Percentiles rank a stretch among this genome's conserved stretches.
phyloP scores from a whole-genome alignment of 1,139 yeast species.

The Geotrichum klebahnii region DNA sequence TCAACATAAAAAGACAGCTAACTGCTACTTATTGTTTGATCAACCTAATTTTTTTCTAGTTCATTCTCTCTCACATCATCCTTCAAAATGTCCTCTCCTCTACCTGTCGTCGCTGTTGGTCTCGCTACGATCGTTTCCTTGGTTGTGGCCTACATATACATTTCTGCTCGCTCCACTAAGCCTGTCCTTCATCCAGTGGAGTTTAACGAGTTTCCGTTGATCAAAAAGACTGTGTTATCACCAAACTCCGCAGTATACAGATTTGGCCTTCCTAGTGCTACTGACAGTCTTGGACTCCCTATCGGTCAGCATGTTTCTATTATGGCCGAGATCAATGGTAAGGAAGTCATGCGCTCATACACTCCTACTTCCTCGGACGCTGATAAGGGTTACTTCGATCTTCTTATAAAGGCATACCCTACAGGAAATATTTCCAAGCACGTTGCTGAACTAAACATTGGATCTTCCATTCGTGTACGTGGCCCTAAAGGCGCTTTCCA shows the following conservation, averaged over 20 bases:
- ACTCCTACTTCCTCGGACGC: constrained; percentile 85
- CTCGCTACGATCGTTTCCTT: constrained; percentile 6
- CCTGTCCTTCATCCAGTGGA: constrained; percentile 58
- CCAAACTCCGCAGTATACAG: constrained; percentile 79
- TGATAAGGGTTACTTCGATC: constrained; percentile 75
- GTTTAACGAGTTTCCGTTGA: constrained; percentile 73
- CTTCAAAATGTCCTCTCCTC: background rate
- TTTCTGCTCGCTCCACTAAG: constrained; percentile 23
- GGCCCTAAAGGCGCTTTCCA: constrained; percentile 91
- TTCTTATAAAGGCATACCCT: constrained; percentile 81
- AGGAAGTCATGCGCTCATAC: constrained; percentile 79
- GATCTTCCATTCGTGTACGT: constrained; percentile 63
- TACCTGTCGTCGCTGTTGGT: constrained; percentile 16
- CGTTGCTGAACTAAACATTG: constrained; percentile 61
- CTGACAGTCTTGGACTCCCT: constrained; percentile 78
- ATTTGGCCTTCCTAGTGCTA: constrained; percentile 69
- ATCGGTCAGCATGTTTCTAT: constrained; percentile 77
- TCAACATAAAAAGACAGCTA: too few relatives aligned
- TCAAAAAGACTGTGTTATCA: constrained; percentile 66
- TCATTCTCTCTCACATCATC: background rate
- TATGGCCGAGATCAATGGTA: constrained; percentile 64
- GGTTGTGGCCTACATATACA: constrained; percentile 13
- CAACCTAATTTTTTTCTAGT: background rate
- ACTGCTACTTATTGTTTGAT: background rate
- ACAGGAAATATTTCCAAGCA: constrained; percentile 78